Conservation (phyloP, 139 green algal genomes). For the Pycnococcus provasolii region DNA sequence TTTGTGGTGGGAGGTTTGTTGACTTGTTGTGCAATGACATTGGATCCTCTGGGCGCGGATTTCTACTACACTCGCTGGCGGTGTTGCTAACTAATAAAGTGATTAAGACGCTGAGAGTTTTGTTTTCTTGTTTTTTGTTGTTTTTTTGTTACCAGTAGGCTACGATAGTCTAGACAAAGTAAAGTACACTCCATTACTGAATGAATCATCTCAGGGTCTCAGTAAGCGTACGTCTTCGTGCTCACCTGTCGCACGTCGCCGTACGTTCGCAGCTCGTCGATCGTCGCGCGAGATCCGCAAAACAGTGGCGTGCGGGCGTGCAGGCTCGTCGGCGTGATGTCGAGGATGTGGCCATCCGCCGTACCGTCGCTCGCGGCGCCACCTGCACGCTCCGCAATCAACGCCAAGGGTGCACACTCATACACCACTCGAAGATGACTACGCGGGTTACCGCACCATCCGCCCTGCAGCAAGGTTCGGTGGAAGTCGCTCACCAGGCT, state of each 20-base stretch:
- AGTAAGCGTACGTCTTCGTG: conserved; percentile 38
- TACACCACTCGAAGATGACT: conserved; percentile 54
- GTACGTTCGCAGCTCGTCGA: conserved; percentile 53
- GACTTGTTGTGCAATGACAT: too few species aligned
- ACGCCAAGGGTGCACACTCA: conserved; percentile 49
- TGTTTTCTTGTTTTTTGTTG: too few species aligned
- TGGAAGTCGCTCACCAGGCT: conserved; percentile 52
- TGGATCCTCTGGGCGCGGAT: too few species aligned
- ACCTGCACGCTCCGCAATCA: conserved; percentile 43
- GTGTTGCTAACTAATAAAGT: too few species aligned
- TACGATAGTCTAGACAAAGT: too few species aligned
- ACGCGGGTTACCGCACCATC: conserved; percentile 44
- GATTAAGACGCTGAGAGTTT: too few species aligned
- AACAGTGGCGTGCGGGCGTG: conserved; percentile 77
- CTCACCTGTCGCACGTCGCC: conserved; percentile 47
- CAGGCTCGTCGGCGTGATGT: conserved; percentile 48
- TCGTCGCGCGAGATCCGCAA: conserved; percentile 46
- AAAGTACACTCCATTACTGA: too few species aligned
- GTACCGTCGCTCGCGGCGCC: conserved; percentile 21
- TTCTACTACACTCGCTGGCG: too few species aligned
- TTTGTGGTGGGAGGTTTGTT: too few species aligned
- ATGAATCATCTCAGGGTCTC: not conserved
- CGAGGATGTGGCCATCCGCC: conserved; percentile 37
- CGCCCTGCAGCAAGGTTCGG: conserved; percentile 45
- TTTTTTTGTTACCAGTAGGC: too few species aligned